Evolutionary conservation across 768 basidiomycete species (phyloP).

Genomic region (Mycena leptocephala): DNA sequence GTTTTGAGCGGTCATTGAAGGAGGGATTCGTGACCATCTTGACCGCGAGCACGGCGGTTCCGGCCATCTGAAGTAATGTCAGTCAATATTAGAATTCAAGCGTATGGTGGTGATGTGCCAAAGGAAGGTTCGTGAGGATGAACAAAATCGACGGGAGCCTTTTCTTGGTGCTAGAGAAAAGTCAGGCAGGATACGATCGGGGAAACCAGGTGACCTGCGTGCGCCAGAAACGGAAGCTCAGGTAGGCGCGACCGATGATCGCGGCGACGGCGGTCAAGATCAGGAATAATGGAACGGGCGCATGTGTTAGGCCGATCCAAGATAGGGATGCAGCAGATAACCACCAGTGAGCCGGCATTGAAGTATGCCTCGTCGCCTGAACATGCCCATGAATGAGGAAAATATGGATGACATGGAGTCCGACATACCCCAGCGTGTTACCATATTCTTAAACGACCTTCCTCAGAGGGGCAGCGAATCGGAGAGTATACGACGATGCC

Average conservation of each 20-base stretch:
- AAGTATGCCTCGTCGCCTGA: neutral
- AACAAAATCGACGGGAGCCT: neutral
- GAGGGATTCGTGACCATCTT: neutral
- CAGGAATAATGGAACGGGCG: neutral
- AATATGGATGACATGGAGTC: too few species aligned
- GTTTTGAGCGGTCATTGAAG: neutral
- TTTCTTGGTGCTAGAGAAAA: neutral
- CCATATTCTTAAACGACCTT: neutral
- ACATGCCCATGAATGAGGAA: neutral
- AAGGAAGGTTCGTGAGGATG: neutral
- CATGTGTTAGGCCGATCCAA: neutral
- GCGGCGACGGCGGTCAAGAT: neutral
- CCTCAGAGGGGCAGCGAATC: neutral
- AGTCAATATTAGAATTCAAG: neutral
- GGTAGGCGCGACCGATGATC: neutral
- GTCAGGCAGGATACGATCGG: neutral
- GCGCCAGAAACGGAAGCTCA: neutral
- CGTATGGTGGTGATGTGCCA: neutral
- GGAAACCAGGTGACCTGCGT: neutral
- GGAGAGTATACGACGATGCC: neutral
- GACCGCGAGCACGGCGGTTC: neutral
- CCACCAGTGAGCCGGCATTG: neutral
- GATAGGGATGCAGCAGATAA: neutral
- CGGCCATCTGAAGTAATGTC: neutral
- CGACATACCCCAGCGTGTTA: neutral